phyloP scores from a whole-genome alignment of 176 grass and related monocot genomes.

The Lolium rigidum region DNA sequence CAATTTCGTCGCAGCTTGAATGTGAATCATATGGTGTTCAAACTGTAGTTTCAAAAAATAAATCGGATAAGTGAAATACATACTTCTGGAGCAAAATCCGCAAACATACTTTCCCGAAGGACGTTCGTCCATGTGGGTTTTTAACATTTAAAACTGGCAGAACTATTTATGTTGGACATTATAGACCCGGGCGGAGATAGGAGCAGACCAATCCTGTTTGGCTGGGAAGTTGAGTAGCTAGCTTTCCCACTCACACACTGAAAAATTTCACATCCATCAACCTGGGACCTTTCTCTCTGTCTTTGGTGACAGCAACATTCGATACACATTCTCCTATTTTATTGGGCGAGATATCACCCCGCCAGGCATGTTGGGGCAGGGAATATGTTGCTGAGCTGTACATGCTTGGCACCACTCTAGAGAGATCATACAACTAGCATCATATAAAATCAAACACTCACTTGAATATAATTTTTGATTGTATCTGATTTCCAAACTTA shows the following conservation, averaged over 20 bases:
- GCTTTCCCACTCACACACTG: background rate
- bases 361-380: slow-evolving; percentile 20
- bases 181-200: background rate
- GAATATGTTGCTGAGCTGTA: slow-evolving; percentile 49
- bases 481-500: slow-evolving; percentile 30
- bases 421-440: background rate
- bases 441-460: background rate
- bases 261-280: slow-evolving; percentile 46
- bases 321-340: slow-evolving; percentile 41
- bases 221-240: slow-evolving; percentile 18
- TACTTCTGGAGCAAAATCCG: too few species aligned
- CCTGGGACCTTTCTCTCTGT: slow-evolving; percentile 25
- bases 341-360: slow-evolving; percentile 9
- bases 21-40: too few species aligned
- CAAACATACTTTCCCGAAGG: too few species aligned
- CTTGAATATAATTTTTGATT: background rate
- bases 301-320: slow-evolving; percentile 44
- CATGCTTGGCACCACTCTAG: slow-evolving; percentile 14
- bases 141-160: background rate
- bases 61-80: too few species aligned
- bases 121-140: background rate
- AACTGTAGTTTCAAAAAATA: too few species aligned
- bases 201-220: background rate
- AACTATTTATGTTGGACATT: background rate
- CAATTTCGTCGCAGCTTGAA: too few species aligned